These are phyloP conservation scores for Phyllosticta citribraziliensis DNA, from an alignment of 2,329 filamentous ascomycete species.

Conservation along the genomic window DNA sequence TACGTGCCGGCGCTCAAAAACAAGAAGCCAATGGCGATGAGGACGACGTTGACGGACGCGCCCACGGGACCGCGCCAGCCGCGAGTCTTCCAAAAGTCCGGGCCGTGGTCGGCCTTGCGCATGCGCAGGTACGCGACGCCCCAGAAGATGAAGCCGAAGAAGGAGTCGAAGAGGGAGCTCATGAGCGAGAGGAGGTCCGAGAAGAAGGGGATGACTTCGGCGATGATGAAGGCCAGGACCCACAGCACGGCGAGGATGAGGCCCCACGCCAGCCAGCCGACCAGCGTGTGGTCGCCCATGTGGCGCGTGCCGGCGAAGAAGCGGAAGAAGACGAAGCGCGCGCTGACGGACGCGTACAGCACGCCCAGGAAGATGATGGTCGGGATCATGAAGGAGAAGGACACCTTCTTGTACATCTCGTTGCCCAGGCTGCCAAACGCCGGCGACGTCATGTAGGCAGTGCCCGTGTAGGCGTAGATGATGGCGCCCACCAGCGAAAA, in stretches of 20 bases:
- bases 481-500: constrained; percentile 75
- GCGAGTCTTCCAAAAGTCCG: constrained; percentile 42
- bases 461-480: constrained; percentile 80
- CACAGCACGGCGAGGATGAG: constrained; percentile 65
- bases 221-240: constrained; percentile 85
- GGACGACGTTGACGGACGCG: constrained; percentile 57
- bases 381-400: constrained; percentile 92
- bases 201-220: constrained; percentile 91
- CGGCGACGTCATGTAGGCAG: constrained; percentile 77
- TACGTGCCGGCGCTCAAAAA: constrained; percentile 80
- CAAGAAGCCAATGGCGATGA: constrained; percentile 68
- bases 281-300: constrained; percentile 67
- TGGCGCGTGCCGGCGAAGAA: constrained; percentile 72
- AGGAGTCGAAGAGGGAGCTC: constrained; percentile 85
- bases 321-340: constrained; percentile 86
- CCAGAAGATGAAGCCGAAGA: constrained; percentile 96
- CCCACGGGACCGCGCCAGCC: constrained; percentile 45
- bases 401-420: constrained; percentile 69
- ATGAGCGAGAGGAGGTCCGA: constrained; percentile 63
- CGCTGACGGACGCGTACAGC: constrained; percentile 80
- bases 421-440: constrained; percentile 77
- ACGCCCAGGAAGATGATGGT: constrained; percentile 89
- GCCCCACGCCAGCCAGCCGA: constrained; percentile 73
- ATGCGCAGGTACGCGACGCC: constrained; percentile 71
- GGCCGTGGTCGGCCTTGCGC: constrained; percentile 53